Evolutionary conservation across 768 basidiomycete species (phyloP).

Genomic region (Phanerochaete carnosa): DNA sequence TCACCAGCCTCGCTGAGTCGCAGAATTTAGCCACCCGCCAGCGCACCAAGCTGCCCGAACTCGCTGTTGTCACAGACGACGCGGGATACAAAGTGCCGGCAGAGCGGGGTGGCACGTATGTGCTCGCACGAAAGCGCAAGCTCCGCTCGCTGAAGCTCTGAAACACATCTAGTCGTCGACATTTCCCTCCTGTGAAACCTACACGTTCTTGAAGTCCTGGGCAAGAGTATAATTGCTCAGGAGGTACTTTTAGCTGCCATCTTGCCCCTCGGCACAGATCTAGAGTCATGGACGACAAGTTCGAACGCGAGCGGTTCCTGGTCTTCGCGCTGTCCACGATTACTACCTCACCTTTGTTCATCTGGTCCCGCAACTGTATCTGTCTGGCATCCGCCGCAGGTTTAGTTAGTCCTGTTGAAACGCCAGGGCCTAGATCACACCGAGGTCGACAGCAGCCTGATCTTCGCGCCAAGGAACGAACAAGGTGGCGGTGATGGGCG

Average conservation of each 20-base stretch:
- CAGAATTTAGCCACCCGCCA: constrained; percentile 45
- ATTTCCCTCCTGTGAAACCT: constrained; percentile 59
- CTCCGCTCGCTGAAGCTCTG: constrained; percentile 57
- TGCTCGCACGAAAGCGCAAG: constrained; percentile 55
- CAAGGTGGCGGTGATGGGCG: background rate
- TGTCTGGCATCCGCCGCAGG: constrained; percentile 48
- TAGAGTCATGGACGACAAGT: constrained; percentile 60
- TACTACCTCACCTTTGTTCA: constrained; percentile 46
- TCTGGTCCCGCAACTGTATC: constrained; percentile 59
- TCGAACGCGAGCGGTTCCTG: constrained; percentile 58
- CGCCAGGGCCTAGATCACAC: constrained; percentile 43
- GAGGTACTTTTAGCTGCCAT: constrained; percentile 40
- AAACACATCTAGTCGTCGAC: constrained; percentile 60
- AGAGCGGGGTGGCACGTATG: constrained; percentile 53
- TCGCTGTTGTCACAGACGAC: constrained; percentile 52
- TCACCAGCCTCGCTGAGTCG: constrained; percentile 48
- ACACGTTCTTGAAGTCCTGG: constrained; percentile 54
- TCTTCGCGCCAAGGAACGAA: constrained; percentile 35
- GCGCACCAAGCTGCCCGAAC: constrained; percentile 68
- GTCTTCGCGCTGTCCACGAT: constrained; percentile 49
- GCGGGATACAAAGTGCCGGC: constrained; percentile 47
- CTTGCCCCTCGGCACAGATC: constrained; percentile 48
- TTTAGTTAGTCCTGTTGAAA: constrained; percentile 53
- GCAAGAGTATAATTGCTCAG: constrained; percentile 41
- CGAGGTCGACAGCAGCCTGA: constrained; percentile 50